phyloP scores from a whole-genome alignment of 139 green algal genomes.

The Zygnema cylindricum region DNA sequence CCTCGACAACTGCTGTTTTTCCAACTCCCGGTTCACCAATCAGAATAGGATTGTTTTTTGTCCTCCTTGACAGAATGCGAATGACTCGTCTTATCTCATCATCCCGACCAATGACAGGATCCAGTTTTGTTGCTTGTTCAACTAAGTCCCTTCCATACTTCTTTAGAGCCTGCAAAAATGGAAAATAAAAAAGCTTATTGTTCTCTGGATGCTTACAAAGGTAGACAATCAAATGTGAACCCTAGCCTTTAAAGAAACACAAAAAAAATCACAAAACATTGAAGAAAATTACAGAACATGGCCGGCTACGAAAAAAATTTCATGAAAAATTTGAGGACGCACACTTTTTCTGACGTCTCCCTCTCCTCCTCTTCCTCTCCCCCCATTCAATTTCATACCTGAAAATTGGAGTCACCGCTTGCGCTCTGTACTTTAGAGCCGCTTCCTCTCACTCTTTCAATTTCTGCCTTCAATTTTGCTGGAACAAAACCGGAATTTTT shows the following conservation, averaged over 20 bases:
- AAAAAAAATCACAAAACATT: too few relatives aligned
- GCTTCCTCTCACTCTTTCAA: constrained; percentile 30
- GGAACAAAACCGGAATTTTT: constrained; percentile 38
- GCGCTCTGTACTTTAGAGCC: constrained; percentile 54
- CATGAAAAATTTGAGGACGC: too few relatives aligned
- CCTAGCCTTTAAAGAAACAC: too few relatives aligned
- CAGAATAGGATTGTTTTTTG: constrained; percentile 68
- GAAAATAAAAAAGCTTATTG: not conserved
- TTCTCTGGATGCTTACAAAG: too few relatives aligned
- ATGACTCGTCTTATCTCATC: constrained; percentile 65
- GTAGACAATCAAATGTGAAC: too few relatives aligned
- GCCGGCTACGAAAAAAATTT: too few relatives aligned
- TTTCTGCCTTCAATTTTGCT: constrained; percentile 25
- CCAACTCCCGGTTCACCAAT: constrained; percentile 88
- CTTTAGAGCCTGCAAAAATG: constrained; percentile 53
- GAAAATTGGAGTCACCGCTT: constrained; percentile 34
- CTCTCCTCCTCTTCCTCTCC: too few relatives aligned
- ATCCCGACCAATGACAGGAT: constrained; percentile 66
- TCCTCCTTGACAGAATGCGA: constrained; percentile 54
- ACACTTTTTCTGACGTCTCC: too few relatives aligned
- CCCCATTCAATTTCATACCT: too few relatives aligned
- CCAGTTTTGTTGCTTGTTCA: constrained; percentile 61
- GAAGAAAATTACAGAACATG: too few relatives aligned
- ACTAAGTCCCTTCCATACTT: constrained; percentile 65
- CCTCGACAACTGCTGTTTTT: constrained; percentile 77